These are phyloP conservation scores for Exophiala lecanii-corni DNA, from an alignment of 2,329 filamentous ascomycete species.

Conservation along the genomic window DNA sequence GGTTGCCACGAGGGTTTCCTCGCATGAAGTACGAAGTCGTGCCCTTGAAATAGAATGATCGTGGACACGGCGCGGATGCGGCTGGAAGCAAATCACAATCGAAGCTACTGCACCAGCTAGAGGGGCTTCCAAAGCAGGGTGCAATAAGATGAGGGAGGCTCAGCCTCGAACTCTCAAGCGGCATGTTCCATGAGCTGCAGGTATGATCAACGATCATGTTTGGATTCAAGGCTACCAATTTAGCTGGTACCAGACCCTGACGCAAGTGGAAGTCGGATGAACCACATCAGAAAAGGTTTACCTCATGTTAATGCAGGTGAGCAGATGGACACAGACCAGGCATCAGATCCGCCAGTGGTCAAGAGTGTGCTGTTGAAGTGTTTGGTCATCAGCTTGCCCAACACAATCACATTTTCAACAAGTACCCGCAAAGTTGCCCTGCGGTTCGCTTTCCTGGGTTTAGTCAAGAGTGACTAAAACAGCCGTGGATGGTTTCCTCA, in stretches of 20 bases:
- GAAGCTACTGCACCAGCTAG: constrained; percentile 14
- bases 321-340: constrained; percentile 11
- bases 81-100: constrained; percentile 13
- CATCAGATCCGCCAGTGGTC: too few species aligned
- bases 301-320: neutral
- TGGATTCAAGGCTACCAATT: constrained; percentile 4
- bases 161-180: constrained; percentile 19
- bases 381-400: too few species aligned
- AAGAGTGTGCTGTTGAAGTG: too few species aligned
- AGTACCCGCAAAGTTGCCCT: constrained; percentile 13
- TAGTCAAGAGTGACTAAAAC: constrained; percentile 18
- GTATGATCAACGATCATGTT: constrained; percentile 7
- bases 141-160: constrained; percentile 16
- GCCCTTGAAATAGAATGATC: constrained; percentile 12
- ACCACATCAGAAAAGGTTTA: constrained; percentile 5
- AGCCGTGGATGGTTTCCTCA: constrained; percentile 8
- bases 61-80: constrained; percentile 14
- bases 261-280: constrained; percentile 11
- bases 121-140: constrained; percentile 8
- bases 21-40: constrained; percentile 13
- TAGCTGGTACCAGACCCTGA: constrained; percentile 3
- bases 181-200: constrained; percentile 12
- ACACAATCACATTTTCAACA: neutral
- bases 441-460: constrained; percentile 14
- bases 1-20: constrained; percentile 13